Percentiles rank a stretch among this genome's conserved stretches.
phyloP scores from a whole-genome alignment of 257 asterid species.

The Schizonepeta tenuifolia region DNA sequence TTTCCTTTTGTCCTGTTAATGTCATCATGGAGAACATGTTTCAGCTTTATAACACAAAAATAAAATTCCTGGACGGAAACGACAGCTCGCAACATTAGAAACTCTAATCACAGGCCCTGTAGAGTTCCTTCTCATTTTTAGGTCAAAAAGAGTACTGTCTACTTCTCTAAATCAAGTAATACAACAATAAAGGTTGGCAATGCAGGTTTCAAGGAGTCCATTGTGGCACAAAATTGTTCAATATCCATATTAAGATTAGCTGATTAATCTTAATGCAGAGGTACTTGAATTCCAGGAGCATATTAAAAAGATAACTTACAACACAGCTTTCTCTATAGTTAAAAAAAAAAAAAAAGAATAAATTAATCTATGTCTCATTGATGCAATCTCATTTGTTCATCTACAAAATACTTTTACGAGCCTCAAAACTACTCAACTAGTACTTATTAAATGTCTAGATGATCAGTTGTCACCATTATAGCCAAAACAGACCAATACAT shows the following conservation, averaged over 20 bases:
- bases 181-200: not conserved
- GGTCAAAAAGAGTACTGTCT: not conserved
- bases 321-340: conserved; percentile 3
- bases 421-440: not conserved
- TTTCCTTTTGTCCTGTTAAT: conserved; percentile 55
- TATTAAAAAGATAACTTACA: not conserved
- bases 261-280: conserved; percentile 9
- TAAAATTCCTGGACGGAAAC: conserved; percentile 3
- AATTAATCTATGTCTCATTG: not conserved
- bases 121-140: not conserved
- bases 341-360: too few relatives aligned
- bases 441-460: not conserved
- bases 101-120: conserved; percentile 3
- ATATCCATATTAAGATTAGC: not conserved
- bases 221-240: not conserved
- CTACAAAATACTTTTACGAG: not conserved
- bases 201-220: not conserved
- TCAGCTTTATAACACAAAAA: conserved; percentile 19
- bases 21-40: conserved; percentile 28
- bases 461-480: conserved; percentile 10
- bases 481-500: not conserved
- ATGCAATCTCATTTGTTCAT: not conserved
- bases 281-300: not conserved
- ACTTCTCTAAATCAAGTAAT: conserved; percentile 12
- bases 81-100: not conserved